A percentile compares a stretch with the other conserved stretches of the same genome.
Evolutionary conservation across 2,329 filamentous ascomycete genomes (phyloP).

Genomic region (Trichoderma oligosporum): DNA sequence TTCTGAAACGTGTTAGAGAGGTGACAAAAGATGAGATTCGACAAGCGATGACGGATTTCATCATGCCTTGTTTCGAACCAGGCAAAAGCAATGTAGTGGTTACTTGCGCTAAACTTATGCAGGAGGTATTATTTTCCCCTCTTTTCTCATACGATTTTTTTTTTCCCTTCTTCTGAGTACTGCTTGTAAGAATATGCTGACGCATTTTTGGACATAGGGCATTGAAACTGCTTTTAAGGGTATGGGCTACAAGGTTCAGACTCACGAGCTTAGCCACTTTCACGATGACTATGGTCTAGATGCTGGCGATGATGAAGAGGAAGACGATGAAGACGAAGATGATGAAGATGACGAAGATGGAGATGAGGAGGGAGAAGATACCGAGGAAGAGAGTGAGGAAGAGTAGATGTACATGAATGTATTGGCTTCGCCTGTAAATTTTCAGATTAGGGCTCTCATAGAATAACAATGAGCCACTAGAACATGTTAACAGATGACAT

Average conservation of each 20-base stretch:
- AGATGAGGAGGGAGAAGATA: slow-evolving; percentile 25
- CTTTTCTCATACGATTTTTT: not conserved
- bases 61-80: slow-evolving; percentile 77
- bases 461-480: not conserved
- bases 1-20: slow-evolving; percentile 71
- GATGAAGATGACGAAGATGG: slow-evolving; percentile 36
- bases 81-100: slow-evolving; percentile 80
- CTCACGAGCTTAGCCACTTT: slow-evolving; percentile 72
- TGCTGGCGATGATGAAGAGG: slow-evolving; percentile 57
- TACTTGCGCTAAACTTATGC: slow-evolving; percentile 81
- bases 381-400: slow-evolving; percentile 14
- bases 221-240: slow-evolving; percentile 70
- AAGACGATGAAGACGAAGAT: slow-evolving; percentile 47
- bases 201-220: slow-evolving; percentile 46
- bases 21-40: slow-evolving; percentile 76
- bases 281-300: slow-evolving; percentile 86
- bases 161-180: no score
- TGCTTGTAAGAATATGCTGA: not conserved
- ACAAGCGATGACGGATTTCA: slow-evolving; percentile 65
- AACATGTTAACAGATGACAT: not conserved
- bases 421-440: no score
- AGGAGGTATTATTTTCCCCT: slow-evolving; percentile 55
- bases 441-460: not conserved
- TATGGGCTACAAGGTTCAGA: slow-evolving; percentile 74
- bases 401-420: no score